Evolutionary conservation across 805 yeast species (phyloP).

Genomic region (Isabelozyma heimii): DNA sequence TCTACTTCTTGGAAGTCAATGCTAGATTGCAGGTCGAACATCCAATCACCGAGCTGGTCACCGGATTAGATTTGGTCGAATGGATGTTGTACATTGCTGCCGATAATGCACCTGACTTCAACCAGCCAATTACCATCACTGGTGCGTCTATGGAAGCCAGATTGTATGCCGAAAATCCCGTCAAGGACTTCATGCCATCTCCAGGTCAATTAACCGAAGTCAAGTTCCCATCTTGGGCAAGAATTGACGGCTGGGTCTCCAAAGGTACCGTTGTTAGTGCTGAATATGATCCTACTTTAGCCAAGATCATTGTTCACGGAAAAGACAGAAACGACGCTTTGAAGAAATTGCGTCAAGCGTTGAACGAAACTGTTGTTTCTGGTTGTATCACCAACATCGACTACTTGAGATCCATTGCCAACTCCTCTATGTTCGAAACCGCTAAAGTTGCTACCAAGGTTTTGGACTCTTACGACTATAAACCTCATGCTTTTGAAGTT

Average conservation of each 20-base stretch:
- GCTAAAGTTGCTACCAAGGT: constrained; percentile 87
- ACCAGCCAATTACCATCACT: constrained; percentile 52
- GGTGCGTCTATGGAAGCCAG: constrained; percentile 98
- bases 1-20: constrained; percentile 93
- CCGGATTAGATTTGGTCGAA: constrained; percentile 92
- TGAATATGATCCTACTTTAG: constrained; percentile 94
- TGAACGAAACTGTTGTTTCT: constrained; percentile 79
- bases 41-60: constrained; percentile 93
- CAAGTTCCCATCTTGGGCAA: constrained; percentile 82
- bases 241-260: constrained; percentile 92
- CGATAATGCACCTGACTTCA: constrained; percentile 79
- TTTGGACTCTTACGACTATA: constrained; percentile 75
- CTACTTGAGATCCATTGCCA: constrained; percentile 81
- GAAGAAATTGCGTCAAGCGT: constrained; percentile 69
- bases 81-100: constrained; percentile 96
- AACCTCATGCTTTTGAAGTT: constrained; percentile 82
- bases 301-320: constrained; percentile 95
- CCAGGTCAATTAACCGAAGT: constrained; percentile 93
- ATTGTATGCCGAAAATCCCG: constrained; percentile 95
- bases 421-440: constrained; percentile 77
- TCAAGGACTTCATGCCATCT: constrained; percentile 90
- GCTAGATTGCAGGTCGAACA: constrained; percentile 98
- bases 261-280: constrained; percentile 87
- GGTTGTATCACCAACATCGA: constrained; percentile 92
- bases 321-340: constrained; percentile 84